Conservation (phyloP, 331 rosid species). For the Telfairia occidentalis region DNA sequence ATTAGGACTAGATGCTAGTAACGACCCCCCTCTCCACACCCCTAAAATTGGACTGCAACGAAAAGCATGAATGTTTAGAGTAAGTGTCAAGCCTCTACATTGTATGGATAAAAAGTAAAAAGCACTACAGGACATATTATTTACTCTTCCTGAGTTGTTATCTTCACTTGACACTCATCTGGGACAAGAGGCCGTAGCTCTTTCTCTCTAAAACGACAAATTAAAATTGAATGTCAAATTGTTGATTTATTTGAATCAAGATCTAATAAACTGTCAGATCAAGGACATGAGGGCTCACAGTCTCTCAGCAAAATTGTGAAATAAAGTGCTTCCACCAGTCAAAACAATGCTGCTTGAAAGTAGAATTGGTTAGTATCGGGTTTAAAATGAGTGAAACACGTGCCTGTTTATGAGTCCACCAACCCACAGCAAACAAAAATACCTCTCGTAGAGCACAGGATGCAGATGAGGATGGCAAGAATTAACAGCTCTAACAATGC, state of each 20-base stretch:
- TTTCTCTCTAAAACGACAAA: constrained; percentile 43
- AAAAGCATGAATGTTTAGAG: constrained; percentile 12
- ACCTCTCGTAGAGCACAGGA: constrained; percentile 86
- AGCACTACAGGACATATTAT: constrained; percentile 4
- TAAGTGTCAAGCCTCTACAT: background rate
- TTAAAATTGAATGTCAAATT: constrained; percentile 8
- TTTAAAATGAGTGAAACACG: background rate
- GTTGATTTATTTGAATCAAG: background rate
- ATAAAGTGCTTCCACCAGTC: constrained; percentile 87
- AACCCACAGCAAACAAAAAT: background rate
- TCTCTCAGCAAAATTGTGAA: constrained; percentile 76
- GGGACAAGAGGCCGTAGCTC: constrained; percentile 96
- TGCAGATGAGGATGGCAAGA: constrained; percentile 80
- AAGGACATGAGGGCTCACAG: constrained; percentile 37
- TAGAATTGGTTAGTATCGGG: background rate
- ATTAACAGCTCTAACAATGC: constrained; percentile 75
- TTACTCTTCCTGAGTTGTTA: constrained; percentile 83
- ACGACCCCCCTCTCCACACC: constrained; percentile 93
- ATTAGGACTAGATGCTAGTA: constrained; percentile 85
- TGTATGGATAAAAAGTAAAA: constrained; percentile 6
- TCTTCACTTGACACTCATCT: constrained; percentile 71
- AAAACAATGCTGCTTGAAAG: constrained; percentile 62
- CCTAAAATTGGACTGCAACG: constrained; percentile 63
- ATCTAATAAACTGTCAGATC: background rate
- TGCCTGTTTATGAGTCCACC: background rate